Conservation (phyloP, 352 stramenopile species). For the Globisporangium okanoganense region DNA sequence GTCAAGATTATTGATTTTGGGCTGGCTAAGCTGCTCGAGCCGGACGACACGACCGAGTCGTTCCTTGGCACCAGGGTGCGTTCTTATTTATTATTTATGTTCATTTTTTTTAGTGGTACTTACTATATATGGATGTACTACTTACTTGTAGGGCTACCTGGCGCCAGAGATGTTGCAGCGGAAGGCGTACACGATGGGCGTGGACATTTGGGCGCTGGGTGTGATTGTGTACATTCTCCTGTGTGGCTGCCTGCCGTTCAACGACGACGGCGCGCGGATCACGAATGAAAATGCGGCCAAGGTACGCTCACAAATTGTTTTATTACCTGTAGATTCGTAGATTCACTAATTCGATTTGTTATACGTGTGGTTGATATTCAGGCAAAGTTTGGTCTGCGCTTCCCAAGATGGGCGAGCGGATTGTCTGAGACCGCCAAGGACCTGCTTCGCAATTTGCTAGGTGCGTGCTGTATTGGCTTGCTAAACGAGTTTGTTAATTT, state of each 20-base stretch:
- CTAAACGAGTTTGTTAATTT: neutral
- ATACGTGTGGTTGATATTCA: constrained; percentile 20
- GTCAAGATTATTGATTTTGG: constrained; percentile 99
- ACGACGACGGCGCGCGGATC: constrained; percentile 93
- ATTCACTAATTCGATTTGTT: too few species aligned
- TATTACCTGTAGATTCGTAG: neutral
- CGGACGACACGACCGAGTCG: constrained; percentile 76
- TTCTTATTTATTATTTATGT: neutral
- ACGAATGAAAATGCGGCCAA: constrained; percentile 67
- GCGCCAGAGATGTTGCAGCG: constrained; percentile 98
- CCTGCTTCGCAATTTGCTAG: constrained; percentile 73
- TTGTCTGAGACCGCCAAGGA: constrained; percentile 86
- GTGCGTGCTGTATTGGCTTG: constrained; percentile 20
- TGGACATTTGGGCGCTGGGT: constrained; percentile 97
- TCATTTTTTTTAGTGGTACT: neutral
- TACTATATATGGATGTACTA: neutral
- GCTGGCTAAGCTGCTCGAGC: constrained; percentile 91
- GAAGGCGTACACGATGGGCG: constrained; percentile 94
- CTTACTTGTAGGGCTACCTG: constrained; percentile 89
- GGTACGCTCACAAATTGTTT: constrained; percentile 33
- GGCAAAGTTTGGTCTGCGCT: constrained; percentile 93
- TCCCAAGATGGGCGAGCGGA: constrained; percentile 90
- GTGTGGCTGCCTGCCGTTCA: constrained; percentile 97
- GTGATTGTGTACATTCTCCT: constrained; percentile 98
- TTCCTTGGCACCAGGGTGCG: constrained; percentile 74